phyloP scores from a whole-genome alignment of 148 eudicot genomes.

The Bassia scoparia region DNA sequence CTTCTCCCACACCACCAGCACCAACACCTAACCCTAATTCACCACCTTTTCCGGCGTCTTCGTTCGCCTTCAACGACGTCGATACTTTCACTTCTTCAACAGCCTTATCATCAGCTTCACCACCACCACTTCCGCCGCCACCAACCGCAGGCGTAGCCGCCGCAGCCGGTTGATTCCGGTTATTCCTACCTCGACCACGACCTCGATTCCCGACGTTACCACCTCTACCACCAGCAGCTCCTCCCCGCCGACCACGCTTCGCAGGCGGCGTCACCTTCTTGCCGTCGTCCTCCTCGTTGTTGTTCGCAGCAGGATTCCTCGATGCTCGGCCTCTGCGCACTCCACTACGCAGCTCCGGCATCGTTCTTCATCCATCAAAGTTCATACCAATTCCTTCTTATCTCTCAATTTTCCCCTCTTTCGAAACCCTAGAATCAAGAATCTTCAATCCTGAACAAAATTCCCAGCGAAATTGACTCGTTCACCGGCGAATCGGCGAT shows the following conservation, averaged over 20 bases:
- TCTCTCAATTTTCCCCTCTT: not conserved
- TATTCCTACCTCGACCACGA: conserved; percentile 27
- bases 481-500: conserved; percentile 11
- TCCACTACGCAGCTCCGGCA: conserved; percentile 70
- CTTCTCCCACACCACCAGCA: conserved; percentile 25
- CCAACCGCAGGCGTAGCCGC: conserved; percentile 28
- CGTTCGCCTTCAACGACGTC: conserved; percentile 21
- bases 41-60: conserved; percentile 6
- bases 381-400: conserved; percentile 9
- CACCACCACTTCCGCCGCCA: conserved; percentile 15
- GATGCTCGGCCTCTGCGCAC: conserved; percentile 54
- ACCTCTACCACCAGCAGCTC: conserved; percentile 9
- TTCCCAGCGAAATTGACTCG: not conserved
- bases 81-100: conserved; percentile 27
- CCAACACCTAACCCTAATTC: conserved; percentile 25
- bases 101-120: conserved; percentile 24
- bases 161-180: conserved; percentile 14
- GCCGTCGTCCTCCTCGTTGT: conserved; percentile 30
- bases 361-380: conserved; percentile 46
- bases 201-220: conserved; percentile 26
- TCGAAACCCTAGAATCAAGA: conserved; percentile 16
- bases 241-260: conserved; percentile 30
- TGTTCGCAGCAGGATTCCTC: conserved; percentile 15
- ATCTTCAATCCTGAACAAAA: not conserved
- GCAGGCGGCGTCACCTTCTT: conserved; percentile 19